Evolutionary conservation across 768 basidiomycete species (phyloP).

Genomic region (Megacollybia marginata): DNA sequence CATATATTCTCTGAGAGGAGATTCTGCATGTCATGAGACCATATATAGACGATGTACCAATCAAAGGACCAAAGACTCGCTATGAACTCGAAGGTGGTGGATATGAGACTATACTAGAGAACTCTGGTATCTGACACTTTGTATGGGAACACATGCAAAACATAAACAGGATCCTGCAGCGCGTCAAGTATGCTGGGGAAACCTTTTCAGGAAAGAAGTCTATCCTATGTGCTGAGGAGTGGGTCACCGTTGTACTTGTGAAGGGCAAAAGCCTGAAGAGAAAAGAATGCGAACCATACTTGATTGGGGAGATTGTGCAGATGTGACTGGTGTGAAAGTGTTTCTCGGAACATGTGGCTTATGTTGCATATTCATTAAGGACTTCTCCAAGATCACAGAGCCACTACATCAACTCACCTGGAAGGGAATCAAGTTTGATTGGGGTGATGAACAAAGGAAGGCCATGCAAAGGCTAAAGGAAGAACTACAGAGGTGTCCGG

Average conservation of each 20-base stretch:
- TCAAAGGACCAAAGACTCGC: conserved; percentile 14
- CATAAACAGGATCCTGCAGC: conserved; percentile 25
- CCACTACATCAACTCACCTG: conserved; percentile 8
- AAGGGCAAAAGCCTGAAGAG: conserved; percentile 21
- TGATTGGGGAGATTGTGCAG: conserved; percentile 10
- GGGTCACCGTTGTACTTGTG: conserved; percentile 26
- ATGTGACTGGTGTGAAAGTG: conserved; percentile 9
- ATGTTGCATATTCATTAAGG: conserved; percentile 11
- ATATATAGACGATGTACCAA: conserved; percentile 20
- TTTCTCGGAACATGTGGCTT: conserved; percentile 13
- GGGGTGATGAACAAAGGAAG: conserved; percentile 12
- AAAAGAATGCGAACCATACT: conserved; percentile 10
- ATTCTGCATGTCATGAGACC: conserved; percentile 12
- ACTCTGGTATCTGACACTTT: conserved; percentile 14
- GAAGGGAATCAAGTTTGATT: no score
- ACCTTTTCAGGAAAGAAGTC: conserved; percentile 20
- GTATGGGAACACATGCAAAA: conserved; percentile 29
- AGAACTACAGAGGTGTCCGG: conserved; percentile 10
- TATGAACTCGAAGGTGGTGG: conserved; percentile 13
- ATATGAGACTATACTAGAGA: conserved; percentile 3
- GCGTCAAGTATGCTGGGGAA: conserved; percentile 20
- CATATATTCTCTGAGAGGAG: conserved; percentile 21
- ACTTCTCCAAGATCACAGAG: conserved; percentile 14
- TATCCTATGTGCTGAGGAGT: conserved; percentile 13
- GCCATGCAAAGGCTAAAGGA: conserved; percentile 12